Base-by-base conservation (phyloP, 2,329 filamentous ascomycete species). In the Fusarium citri region DNA sequence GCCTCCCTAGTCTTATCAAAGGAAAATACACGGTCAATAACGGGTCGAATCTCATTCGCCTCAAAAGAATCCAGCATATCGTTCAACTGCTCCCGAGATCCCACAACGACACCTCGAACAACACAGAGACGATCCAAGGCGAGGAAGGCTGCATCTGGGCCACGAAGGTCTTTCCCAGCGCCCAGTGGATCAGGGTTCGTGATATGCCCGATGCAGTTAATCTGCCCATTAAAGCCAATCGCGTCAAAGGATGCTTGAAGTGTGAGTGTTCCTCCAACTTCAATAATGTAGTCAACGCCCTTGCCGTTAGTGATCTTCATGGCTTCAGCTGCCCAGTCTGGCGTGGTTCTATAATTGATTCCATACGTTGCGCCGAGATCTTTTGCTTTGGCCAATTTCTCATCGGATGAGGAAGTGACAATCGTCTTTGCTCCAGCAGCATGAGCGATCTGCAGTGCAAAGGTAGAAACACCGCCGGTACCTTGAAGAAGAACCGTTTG, bases 11-110 rank as follows among this genome's bases (percentile, higher is more conserved):
- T 43, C 3, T 63, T 40, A 3, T 59, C 60, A 30, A 63, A 63
- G 9, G 41, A 16, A 42, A 63, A 63, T 16, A 54, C 42, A 6
- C 42, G 47, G 11, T 63, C 60, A 48, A 63, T 59, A 3, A 63
- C 55, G 5, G 66, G 66, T 5, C 58, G 46, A 12, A 68, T 63
- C 15, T 31, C 8, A 8, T 59, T 66, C 15, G 58, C 34, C 23
- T 68, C 62, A 30, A 68, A 68, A n/a, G 49, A 66, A 5, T 55
- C 58, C 10, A 68, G 5, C 66, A 68, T 63, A 14, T 68, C 66
- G n/a, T 56, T 49, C 20, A 68, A 31, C 41, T 66, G 62, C 34
- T 68, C 66, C 10, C 62, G 57, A 15, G 62, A 68, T 31, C 66
- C 66, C 5, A 66, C 66, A 8, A 68, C 66, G 11, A 66, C 66